These are phyloP conservation scores for Phoma sp. DNA, from an alignment of 2,329 filamentous ascomycete genomes.

Conservation along the genomic window DNA sequence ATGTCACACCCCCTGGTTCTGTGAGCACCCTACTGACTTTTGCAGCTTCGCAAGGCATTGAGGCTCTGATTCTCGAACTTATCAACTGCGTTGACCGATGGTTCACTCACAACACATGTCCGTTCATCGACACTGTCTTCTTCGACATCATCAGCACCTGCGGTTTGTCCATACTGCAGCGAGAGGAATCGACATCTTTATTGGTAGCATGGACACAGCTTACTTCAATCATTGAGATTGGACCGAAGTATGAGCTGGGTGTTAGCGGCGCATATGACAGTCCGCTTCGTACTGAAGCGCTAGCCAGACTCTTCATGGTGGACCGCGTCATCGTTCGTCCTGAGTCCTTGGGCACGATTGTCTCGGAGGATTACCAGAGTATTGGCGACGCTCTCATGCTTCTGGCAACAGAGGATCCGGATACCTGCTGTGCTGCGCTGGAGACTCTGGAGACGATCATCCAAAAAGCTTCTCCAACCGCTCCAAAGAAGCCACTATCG, in stretches of 20 bases:
- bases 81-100: slow-evolving; percentile 19
- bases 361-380: slow-evolving; percentile 28
- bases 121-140: slow-evolving; percentile 46
- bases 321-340: slow-evolving; percentile 35
- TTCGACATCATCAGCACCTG: slow-evolving; percentile 46
- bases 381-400: slow-evolving; percentile 34
- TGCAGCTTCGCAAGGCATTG: slow-evolving; percentile 26
- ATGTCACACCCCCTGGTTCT: not conserved
- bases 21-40: not conserved
- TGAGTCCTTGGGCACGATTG: slow-evolving; percentile 14
- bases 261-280: slow-evolving; percentile 17
- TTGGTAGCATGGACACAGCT: slow-evolving; percentile 32
- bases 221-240: slow-evolving; percentile 26
- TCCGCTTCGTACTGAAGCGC: slow-evolving; percentile 28
- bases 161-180: slow-evolving; percentile 31
- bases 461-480: slow-evolving; percentile 8
- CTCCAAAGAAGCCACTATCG: slow-evolving; percentile 24
- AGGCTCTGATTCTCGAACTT: slow-evolving; percentile 30
- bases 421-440: slow-evolving; percentile 36
- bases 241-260: slow-evolving; percentile 26
- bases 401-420: slow-evolving; percentile 32
- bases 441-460: slow-evolving; percentile 33
- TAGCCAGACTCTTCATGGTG: slow-evolving; percentile 34
- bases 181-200: slow-evolving; percentile 24
- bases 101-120: slow-evolving; percentile 35